Base-by-base conservation (phyloP, 163 green algal genomes). In the Chlorella variabilis region DNA sequence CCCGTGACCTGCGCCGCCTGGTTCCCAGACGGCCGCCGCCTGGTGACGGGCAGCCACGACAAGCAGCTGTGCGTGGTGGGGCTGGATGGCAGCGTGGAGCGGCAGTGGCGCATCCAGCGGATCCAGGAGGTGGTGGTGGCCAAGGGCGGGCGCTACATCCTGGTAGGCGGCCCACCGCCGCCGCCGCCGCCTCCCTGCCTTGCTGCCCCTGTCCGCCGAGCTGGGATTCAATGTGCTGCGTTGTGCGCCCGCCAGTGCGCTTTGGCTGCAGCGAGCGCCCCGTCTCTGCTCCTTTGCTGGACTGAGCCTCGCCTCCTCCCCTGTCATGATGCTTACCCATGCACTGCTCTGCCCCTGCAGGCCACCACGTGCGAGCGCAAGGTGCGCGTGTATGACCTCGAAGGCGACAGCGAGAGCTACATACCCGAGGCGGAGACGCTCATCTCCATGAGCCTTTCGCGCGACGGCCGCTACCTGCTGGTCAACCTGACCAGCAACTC, bases 21-120 rank as follows among this genome's bases (percentile, higher is more conserved):
- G 94, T 80, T 97, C 80, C 94, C 94, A 20, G 94, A 96, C 73
- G 84, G 89, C 4, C 75, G 83, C 27, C 87, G 87, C 54, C 95
- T 97, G 70, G 73, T 96, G 15, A 92, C 87, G 3, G 92, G 89
- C 25, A 77, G 77, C 36, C 62, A 89, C 49, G 90, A 94, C 86
- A 93, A 91, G 84, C 87, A 82, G 76, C 71, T 78, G 21, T 81
- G 75, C 59, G 49, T 81, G 1, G 75, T 81, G 2, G 3, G 23
- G 56, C 41, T 81, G 59, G 59, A 71, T 11, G 75, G 75, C 29
- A 61, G 13, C 0, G 58, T 81, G 39, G 45, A 81, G 75, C 75
- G 59, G 45, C 45, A 56, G 63, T 82, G 76, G 76, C 63, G 63
- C 76, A 82, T 75, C 42, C 76, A 75, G 63, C 76, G 76, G 11